Conservation (phyloP, 2,329 filamentous ascomycete genomes). For the Bertia moriformis region DNA sequence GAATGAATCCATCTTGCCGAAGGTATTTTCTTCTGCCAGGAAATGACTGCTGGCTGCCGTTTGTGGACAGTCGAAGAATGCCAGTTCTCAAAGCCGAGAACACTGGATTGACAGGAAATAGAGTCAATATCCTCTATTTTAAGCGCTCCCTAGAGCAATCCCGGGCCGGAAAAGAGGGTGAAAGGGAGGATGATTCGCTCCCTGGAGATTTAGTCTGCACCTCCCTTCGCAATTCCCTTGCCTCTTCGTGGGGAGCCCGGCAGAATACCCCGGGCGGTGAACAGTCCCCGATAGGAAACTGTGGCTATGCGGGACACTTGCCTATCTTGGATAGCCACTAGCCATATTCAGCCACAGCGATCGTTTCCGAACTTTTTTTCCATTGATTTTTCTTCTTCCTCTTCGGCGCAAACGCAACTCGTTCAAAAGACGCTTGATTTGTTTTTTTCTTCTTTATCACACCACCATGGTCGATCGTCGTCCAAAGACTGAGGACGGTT, state of each 20-base stretch:
- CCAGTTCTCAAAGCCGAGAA: too few species aligned
- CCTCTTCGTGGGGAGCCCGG: neutral
- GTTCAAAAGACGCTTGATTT: neutral
- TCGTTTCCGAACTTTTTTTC: too few species aligned
- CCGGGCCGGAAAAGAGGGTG: too few species aligned
- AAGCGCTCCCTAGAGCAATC: too few species aligned
- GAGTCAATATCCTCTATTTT: too few species aligned
- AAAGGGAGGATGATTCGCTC: too few species aligned
- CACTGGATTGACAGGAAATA: too few species aligned
- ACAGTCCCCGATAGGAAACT: conserved; percentile 5
- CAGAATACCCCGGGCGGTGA: conserved; percentile 4
- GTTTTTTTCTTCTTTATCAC: conserved; percentile 2
- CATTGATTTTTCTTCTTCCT: too few species aligned
- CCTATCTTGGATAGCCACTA: conserved; percentile 12
- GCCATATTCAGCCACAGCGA: conserved; percentile 6
- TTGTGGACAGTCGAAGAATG: too few species aligned
- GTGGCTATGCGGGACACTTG: conserved; percentile 13
- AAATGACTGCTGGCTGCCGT: too few species aligned
- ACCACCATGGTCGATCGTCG: conserved; percentile 24
- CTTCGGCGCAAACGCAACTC: neutral
- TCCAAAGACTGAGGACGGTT: conserved; percentile 15
- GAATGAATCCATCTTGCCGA: conserved; percentile 20
- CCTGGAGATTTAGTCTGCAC: too few species aligned
- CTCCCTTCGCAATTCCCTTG: conserved; percentile 1
- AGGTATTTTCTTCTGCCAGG: conserved; percentile 14